phyloP scores from a whole-genome alignment of 495 filamentous ascomycete species.

The Lasiosphaeria ovina region DNA sequence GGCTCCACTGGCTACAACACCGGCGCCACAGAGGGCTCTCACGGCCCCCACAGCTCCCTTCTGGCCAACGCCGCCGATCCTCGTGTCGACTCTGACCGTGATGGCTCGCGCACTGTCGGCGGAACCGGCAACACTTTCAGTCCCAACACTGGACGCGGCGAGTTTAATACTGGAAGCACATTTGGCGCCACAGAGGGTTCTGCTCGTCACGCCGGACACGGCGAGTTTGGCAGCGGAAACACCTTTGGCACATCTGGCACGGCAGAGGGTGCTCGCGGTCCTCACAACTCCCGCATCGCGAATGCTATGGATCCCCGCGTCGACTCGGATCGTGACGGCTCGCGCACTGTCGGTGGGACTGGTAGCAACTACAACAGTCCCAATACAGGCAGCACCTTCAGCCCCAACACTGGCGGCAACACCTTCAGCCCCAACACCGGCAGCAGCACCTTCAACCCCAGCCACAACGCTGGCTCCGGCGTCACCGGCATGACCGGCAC shows the following conservation, averaged over 20 bases:
- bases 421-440: conserved; percentile 12
- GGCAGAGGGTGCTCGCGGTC: conserved; percentile 14
- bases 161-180: conserved; percentile 16
- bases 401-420: conserved; percentile 17
- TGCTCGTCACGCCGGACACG: conserved; percentile 12
- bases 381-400: conserved; percentile 11
- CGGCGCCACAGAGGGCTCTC: conserved; percentile 16
- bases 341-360: conserved; percentile 17
- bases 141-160: conserved; percentile 1
- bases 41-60: conserved; percentile 19
- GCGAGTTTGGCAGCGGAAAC: conserved; percentile 32
- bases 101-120: conserved; percentile 27
- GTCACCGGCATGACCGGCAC: conserved; percentile 30
- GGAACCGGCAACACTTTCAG: conserved; percentile 25
- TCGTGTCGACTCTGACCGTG: conserved; percentile 46
- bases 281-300: conserved; percentile 14
- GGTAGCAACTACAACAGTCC: conserved; percentile 6
- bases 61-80: conserved; percentile 38
- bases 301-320: conserved; percentile 24
- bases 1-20: conserved; percentile 39
- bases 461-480: conserved; percentile 31
- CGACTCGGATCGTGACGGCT: conserved; percentile 26
- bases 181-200: conserved; percentile 1
- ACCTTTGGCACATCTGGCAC: conserved; percentile 15
- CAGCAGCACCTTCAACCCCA: conserved; percentile 19